Evolutionary conservation across 495 filamentous ascomycete genomes (phyloP), one percentile per base, ranked within the genome.

Genomic region (Alectoria sarmentosa): DNA sequence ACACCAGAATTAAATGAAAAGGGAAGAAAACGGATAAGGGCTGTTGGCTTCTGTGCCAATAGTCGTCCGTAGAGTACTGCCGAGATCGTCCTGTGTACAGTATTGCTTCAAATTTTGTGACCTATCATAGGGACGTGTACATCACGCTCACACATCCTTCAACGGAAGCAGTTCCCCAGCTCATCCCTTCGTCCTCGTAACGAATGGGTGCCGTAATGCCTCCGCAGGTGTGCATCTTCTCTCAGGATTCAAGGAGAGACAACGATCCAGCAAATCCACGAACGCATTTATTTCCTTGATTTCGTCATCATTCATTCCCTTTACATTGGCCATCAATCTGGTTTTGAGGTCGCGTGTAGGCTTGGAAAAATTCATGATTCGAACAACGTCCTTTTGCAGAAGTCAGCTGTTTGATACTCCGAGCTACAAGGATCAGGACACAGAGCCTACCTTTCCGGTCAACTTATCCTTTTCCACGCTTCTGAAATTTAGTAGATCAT

Each of bases 161-260:
- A 10, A 48, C 9, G 7, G 2, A 23, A 9, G 23, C n/a, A 23
- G 5, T 46, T 6, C 23, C 10, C 10, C 11, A 26, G n/a, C 10
- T 52, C 14, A 62, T 1, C 32, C 44, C 37, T 64, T 71, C 58
- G 64, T 56, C 61, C 77, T 76, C 39, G 69, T 72, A 66, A 91
- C 82, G 72, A 97, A 97, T 1, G 90, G 89, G 79, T 97, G 94
- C 69, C 87, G 88, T 68, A 98, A 75, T 38, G 94, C 94, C 66
- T 97, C 92, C 4, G 83, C 76, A 9, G 94, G 90, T 15, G 89
- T 93, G 73, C 90, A 89, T 58, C 94, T 83, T 76, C 92, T 94
- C 75, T 96, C 95, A n/a, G 92, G 89, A 72, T 97, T 96, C 38
- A 96, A 82, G 66, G 85, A 86, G 72, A 98, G 74, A 65, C 94